Base-by-base conservation (phyloP, 2,329 filamentous ascomycete species). In the Neodidymelliopsis sp. region DNA sequence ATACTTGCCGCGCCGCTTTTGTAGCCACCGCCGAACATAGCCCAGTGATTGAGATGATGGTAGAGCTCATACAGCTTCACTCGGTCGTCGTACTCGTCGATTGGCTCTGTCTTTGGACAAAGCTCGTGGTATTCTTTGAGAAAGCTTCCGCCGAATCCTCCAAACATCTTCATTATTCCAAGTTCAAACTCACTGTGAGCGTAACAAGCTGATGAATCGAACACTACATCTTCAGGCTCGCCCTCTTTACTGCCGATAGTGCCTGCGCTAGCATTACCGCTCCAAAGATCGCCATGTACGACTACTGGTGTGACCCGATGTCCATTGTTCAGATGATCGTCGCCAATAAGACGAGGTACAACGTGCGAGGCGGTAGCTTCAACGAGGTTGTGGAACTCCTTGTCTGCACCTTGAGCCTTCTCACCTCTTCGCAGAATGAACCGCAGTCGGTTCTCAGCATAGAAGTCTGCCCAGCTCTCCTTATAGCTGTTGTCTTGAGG, bases 101-200 rank as follows among this genome's bases (percentile, higher is more conserved):
- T 81, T 0, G 92, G 92, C 69, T 96, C 89, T 7, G 88, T 86
- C 75, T 88, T 95, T 0, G 88, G 88, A 35, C 92, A 85, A 18
- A 91, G 66, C 28, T 77, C 71, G 69, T 89, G 84, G 69, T 97
- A 97, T 67, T 94, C 90, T 23, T 80, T 80, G 79, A 89, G 85
- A 63, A 96, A 96, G 1, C 66, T 71, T 0, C 71, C 63, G 0
- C 85, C 85, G 72, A 95, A 96, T 0, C 93, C 93, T 0, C 92
- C 92, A 80, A 97, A 97, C 91, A 97, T 96, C 40, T 82, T 84
- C 91, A 97, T 97, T 59, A 96, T 96, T 0, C 93, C 93, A 41
- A 96, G 76, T 60, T 97, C 93, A 71, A 87, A 97, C 76, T 97
- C 93, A 2, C 82, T 88, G 69, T 97, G 92, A 1, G 87, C 90